Evolutionary conservation across 148 eudicot genomes (phyloP).

Genomic region (Mesembryanthemum crystallinum): DNA sequence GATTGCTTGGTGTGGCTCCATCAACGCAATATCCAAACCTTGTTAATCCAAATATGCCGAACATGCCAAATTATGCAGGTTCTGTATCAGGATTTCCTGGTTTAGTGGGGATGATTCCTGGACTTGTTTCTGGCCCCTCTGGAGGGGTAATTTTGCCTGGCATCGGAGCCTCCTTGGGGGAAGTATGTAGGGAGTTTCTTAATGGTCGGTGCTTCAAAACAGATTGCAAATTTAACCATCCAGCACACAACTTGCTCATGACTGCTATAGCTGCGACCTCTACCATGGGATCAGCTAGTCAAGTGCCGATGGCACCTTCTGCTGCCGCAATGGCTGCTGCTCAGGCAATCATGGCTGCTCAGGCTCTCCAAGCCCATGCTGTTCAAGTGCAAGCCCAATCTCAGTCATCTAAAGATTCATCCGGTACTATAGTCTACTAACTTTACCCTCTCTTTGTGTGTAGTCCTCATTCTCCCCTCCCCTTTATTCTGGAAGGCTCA

Average conservation of each 20-base stretch:
- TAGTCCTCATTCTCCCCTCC: background rate
- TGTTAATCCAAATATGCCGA: conserved; percentile 96
- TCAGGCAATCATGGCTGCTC: conserved; percentile 97
- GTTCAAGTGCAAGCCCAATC: conserved; percentile 59
- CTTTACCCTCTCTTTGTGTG: background rate
- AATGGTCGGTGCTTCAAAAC: conserved; percentile 78
- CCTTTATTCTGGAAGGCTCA: background rate
- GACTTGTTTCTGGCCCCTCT: conserved; percentile 73
- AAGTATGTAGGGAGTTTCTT: conserved; percentile 83
- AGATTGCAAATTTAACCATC: conserved; percentile 84
- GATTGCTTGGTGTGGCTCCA: conserved; percentile 77
- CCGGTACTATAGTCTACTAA: conserved; percentile 35
- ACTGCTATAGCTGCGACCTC: conserved; percentile 82
- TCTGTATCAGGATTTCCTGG: conserved; percentile 96
- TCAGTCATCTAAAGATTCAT: conserved; percentile 55
- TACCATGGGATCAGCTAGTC: conserved; percentile 81
- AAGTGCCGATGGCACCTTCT: conserved; percentile 97
- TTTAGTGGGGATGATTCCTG: conserved; percentile 90
- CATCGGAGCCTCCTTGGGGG: conserved; percentile 85
- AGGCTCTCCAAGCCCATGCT: conserved; percentile 95
- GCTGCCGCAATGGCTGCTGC: conserved; percentile 99
- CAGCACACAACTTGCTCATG: conserved; percentile 81
- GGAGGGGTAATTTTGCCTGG: conserved; percentile 96
- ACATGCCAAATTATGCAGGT: conserved; percentile 99
- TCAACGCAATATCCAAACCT: conserved; percentile 59